Percentiles rank a stretch among this genome's conserved stretches.
Evolutionary conservation across 768 basidiomycete genomes (phyloP).

Genomic region (Thelephora ganbajun): DNA sequence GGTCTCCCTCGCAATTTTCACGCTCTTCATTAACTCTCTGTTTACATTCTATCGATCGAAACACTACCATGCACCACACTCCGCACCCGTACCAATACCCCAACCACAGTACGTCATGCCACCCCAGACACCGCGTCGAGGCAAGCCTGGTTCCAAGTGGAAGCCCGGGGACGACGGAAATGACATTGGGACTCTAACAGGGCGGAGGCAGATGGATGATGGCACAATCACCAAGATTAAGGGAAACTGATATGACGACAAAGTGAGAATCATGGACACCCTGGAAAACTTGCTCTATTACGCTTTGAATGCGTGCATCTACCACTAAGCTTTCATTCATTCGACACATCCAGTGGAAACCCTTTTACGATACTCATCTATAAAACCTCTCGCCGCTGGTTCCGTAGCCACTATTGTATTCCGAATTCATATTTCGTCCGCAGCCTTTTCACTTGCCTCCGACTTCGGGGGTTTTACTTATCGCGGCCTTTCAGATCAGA

Average conservation of each 20-base stretch:
- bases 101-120: constrained; percentile 36
- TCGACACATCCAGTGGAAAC: too few relatives aligned
- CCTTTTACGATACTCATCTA: too few relatives aligned
- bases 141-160: constrained; percentile 21
- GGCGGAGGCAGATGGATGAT: constrained; percentile 13
- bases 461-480: too few relatives aligned
- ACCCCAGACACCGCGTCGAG: constrained; percentile 33
- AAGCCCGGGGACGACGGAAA: constrained; percentile 5
- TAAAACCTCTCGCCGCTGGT: too few relatives aligned
- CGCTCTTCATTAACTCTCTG: constrained; percentile 69
- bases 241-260: constrained; percentile 2
- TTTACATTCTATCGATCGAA: constrained; percentile 65
- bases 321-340: too few relatives aligned
- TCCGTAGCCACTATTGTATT: too few relatives aligned
- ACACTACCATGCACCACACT: constrained; percentile 27
- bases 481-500: too few relatives aligned
- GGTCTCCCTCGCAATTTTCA: constrained; percentile 63
- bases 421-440: too few relatives aligned
- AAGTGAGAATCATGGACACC: background rate
- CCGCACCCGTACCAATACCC: constrained; percentile 25
- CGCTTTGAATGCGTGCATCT: too few relatives aligned
- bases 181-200: constrained; percentile 4
- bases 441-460: too few relatives aligned
- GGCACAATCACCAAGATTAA: constrained; percentile 12
- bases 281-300: background rate